These are phyloP conservation scores for Cutaneotrichosporon cavernicola DNA, from an alignment of 1,284 basidiomycete genomes.

Conservation along the genomic window DNA sequence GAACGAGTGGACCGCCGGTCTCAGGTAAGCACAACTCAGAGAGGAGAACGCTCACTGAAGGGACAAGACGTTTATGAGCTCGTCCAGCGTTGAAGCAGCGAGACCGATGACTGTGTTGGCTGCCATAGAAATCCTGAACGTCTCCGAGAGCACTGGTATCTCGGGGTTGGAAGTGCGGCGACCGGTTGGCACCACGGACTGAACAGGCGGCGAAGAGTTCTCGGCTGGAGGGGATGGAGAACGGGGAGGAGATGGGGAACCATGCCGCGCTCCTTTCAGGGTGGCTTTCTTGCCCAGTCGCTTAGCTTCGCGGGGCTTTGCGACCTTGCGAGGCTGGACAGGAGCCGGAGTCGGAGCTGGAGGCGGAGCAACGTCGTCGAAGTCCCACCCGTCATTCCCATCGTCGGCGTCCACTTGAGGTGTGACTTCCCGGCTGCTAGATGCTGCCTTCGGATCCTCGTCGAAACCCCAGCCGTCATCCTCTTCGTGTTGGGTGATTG, in stretches of 20 bases:
- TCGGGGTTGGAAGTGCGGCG: not conserved
- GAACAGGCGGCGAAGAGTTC: not conserved
- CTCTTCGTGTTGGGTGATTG: conserved; percentile 5
- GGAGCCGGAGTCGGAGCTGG: not conserved
- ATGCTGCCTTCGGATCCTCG: conserved; percentile 14
- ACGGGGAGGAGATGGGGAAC: not conserved
- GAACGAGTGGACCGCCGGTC: not conserved
- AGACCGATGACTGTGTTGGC: conserved; percentile 60
- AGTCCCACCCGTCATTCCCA: conserved; percentile 53
- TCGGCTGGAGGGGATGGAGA: not conserved
- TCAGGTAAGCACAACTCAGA: not conserved
- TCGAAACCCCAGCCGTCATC: conserved; percentile 39
- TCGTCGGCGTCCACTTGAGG: conserved; percentile 13
- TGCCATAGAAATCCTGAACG: conserved; percentile 42
- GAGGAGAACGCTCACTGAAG: not conserved
- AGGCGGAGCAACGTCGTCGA: conserved; percentile 35
- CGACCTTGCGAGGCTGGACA: not conserved
- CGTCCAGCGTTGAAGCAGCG: conserved; percentile 48
- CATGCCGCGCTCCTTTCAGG: conserved; percentile 18
- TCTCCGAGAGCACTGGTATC: not conserved
- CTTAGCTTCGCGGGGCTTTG: conserved; percentile 7
- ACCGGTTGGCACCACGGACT: not conserved
- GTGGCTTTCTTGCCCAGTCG: conserved; percentile 8
- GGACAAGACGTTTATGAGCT: not conserved
- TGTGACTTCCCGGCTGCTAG: not conserved